These are phyloP conservation scores for Plantago major DNA, from an alignment of 257 asterid species.

Conservation along the genomic window DNA sequence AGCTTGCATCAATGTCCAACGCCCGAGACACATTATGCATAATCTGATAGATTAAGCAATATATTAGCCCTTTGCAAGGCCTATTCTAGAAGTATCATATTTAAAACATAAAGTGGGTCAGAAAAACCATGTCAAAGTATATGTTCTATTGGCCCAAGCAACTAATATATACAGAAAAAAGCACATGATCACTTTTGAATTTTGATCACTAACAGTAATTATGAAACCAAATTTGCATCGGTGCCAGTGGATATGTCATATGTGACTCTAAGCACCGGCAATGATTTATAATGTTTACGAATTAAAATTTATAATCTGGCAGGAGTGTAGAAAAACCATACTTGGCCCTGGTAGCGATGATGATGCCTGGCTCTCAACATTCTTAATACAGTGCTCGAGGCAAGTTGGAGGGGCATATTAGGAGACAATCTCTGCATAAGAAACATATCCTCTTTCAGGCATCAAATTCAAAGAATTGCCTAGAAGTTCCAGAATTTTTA, in stretches of 20 bases:
- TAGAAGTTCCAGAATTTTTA: no score
- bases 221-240: no score
- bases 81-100: background rate
- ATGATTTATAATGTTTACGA: slow-evolving; percentile 7
- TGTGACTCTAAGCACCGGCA: background rate
- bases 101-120: background rate
- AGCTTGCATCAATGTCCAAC: slow-evolving; percentile 65
- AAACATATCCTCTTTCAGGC: slow-evolving; percentile 1
- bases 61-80: background rate
- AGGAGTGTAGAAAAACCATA: slow-evolving; percentile 30
- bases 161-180: slow-evolving; percentile 4
- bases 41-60: slow-evolving; percentile 40
- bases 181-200: background rate
- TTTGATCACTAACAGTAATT: no score
- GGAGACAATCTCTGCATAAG: slow-evolving; percentile 76
- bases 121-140: background rate
- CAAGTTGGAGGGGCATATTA: slow-evolving; percentile 84
- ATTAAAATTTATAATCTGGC: slow-evolving; percentile 13
- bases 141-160: slow-evolving; percentile 16
- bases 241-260: background rate
- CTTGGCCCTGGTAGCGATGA: slow-evolving; percentile 86
- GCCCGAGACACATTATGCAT: slow-evolving; percentile 78
- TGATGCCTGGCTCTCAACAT: slow-evolving; percentile 85
- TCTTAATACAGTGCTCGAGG: slow-evolving; percentile 77
- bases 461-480: background rate